Evolutionary conservation across 345 rosid genomes (phyloP).

Genomic region (Hibiscus tridactylites): DNA sequence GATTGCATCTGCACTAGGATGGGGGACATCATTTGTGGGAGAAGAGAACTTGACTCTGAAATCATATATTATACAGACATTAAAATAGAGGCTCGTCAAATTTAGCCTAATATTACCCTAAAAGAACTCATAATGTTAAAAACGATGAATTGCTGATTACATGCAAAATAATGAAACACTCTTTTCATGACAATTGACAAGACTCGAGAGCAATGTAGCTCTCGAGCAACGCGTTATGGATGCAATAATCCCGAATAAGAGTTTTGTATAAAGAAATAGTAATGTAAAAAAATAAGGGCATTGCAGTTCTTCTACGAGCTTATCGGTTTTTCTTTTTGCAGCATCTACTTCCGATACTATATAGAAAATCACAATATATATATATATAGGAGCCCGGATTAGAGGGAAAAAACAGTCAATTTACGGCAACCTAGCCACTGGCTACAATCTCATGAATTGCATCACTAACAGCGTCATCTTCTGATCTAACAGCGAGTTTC

Average conservation of each 20-base stretch:
- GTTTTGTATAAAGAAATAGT: background rate
- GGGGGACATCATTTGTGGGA: too few species aligned
- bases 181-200: background rate
- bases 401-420: background rate
- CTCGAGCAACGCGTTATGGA: constrained; percentile 16
- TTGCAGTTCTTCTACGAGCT: constrained; percentile 10
- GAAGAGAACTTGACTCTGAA: too few species aligned
- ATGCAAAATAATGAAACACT: background rate
- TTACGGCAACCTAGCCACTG: constrained; percentile 40
- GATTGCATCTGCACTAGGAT: too few species aligned
- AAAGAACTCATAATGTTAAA: background rate
- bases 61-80: too few species aligned
- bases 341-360: constrained; percentile 11
- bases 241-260: background rate
- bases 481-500: constrained; percentile 83
- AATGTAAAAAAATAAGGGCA: background rate
- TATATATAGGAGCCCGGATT: background rate
- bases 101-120: too few species aligned
- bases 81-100: too few species aligned
- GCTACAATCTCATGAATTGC: constrained; percentile 87
- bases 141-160: background rate
- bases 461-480: constrained; percentile 65
- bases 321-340: constrained; percentile 7
- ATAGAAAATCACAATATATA: background rate
- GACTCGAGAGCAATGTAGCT: background rate